Conservation (phyloP, 2,329 filamentous ascomycete species). For the Fusarium sp. region DNA sequence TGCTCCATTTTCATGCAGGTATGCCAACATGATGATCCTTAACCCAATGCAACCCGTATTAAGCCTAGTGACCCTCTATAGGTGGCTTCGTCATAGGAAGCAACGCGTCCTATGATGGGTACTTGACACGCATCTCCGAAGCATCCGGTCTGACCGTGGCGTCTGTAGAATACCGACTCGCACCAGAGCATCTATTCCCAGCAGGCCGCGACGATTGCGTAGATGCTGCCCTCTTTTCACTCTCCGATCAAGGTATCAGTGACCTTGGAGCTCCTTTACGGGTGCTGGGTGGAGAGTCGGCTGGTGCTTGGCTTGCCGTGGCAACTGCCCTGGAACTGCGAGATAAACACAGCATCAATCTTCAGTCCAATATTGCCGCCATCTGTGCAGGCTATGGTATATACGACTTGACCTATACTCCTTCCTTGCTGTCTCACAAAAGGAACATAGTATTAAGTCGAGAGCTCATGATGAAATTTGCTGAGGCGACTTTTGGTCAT, state of each 20-base stretch:
- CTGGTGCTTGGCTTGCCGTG: not conserved
- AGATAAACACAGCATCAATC: not conserved
- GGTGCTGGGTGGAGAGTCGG: not conserved
- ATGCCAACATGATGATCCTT: not conserved
- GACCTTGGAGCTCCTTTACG: not conserved
- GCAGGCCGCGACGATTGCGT: not conserved
- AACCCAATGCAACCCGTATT: not conserved
- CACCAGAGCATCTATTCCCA: not conserved
- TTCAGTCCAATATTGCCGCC: not conserved
- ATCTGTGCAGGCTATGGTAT: not conserved
- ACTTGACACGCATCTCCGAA: not conserved
- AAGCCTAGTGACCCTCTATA: not conserved
- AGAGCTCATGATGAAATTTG: not conserved
- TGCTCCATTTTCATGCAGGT: not conserved
- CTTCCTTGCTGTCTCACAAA: not conserved
- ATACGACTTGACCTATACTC: not conserved
- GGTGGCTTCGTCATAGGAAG: not conserved
- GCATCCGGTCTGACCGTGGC: not conserved
- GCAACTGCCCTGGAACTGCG: not conserved
- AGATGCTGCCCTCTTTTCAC: not conserved
- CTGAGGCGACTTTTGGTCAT: not conserved
- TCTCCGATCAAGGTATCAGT: not conserved
- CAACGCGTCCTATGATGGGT: not conserved
- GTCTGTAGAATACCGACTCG: not conserved
- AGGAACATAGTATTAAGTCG: not conserved